These are phyloP conservation scores for Phytophthora lateralis DNA, from an alignment of 352 stramenopile species.

Conservation along the genomic window DNA sequence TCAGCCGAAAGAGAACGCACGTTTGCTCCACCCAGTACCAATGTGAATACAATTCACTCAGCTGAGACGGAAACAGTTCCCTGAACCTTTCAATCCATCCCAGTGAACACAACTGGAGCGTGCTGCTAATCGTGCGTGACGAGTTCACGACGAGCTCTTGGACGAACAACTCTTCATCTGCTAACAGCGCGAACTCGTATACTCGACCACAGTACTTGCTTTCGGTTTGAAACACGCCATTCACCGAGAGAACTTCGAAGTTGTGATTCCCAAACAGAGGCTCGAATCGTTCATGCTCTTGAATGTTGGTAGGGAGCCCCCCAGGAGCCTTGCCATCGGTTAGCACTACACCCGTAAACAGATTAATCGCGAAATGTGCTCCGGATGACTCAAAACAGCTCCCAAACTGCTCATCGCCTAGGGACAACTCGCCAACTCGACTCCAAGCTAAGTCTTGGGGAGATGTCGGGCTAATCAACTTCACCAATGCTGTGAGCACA, in stretches of 20 bases:
- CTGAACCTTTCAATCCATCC: slow-evolving; percentile 35
- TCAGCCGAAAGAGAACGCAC: slow-evolving; percentile 48
- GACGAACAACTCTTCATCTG: slow-evolving; percentile 35
- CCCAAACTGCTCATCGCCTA: slow-evolving; percentile 3
- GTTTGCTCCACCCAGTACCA: slow-evolving; percentile 57
- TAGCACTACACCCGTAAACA: slow-evolving; percentile 51
- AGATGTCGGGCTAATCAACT: slow-evolving; percentile 30
- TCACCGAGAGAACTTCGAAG: slow-evolving; percentile 52
- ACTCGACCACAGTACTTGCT: slow-evolving; percentile 26
- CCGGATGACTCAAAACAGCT: slow-evolving; percentile 43
- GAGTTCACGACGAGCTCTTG: slow-evolving; percentile 30
- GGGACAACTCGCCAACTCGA: slow-evolving; percentile 3
- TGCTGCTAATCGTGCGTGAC: slow-evolving; percentile 3
- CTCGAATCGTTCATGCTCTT: slow-evolving; percentile 31
- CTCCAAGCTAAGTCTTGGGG: slow-evolving; percentile 41
- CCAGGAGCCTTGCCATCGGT: slow-evolving; percentile 46
- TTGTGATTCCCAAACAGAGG: slow-evolving; percentile 50
- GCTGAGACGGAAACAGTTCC: slow-evolving; percentile 26
- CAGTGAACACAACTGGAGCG: slow-evolving; percentile 41
- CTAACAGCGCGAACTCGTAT: slow-evolving; percentile 44
- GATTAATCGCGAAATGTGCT: slow-evolving; percentile 46
- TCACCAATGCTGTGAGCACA: slow-evolving; percentile 29
- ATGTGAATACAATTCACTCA: slow-evolving; percentile 44
- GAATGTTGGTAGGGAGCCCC: slow-evolving; percentile 42
- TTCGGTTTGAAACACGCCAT: slow-evolving; percentile 40